Conservation (phyloP, 768 basidiomycete species). For the Termitomyces sp. region DNA sequence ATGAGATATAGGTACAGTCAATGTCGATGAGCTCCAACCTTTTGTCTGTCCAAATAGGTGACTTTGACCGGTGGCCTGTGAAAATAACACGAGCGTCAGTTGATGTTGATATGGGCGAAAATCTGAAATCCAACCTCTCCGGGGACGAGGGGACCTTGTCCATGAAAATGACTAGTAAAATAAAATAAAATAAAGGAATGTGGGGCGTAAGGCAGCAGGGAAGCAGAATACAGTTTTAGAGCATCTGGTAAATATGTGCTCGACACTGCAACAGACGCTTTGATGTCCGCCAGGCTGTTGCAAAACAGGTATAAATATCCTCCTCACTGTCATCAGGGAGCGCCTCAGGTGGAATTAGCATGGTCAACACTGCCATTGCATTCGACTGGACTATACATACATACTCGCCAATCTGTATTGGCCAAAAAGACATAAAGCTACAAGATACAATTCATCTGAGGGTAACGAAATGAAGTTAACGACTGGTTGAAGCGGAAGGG, state of each 20-base stretch:
- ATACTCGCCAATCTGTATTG: not conserved
- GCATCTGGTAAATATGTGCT: not conserved
- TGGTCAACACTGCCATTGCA: not conserved
- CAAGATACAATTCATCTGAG: slow-evolving; percentile 11
- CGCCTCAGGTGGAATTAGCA: no score
- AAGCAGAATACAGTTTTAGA: not conserved
- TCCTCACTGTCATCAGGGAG: not conserved
- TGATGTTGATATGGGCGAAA: not conserved
- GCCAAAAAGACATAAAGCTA: slow-evolving; percentile 3
- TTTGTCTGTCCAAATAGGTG: slow-evolving; percentile 32
- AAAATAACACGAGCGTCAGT: slow-evolving; percentile 1
- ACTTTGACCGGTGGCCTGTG: slow-evolving; percentile 19
- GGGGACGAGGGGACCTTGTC: slow-evolving; percentile 10
- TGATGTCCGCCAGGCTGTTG: not conserved
- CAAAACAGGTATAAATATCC: not conserved
- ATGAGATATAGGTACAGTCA: slow-evolving; percentile 6
- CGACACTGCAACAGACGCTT: not conserved
- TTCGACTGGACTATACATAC: slow-evolving; percentile 5
- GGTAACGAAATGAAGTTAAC: slow-evolving; percentile 1
- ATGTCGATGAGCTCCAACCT: slow-evolving; percentile 19
- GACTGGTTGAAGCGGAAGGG: slow-evolving; percentile 2
- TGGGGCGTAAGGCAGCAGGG: slow-evolving; percentile 3
- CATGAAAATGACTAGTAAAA: slow-evolving; percentile 9
- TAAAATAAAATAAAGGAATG: slow-evolving; percentile 17
- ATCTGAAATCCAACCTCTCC: slow-evolving; percentile 12